Evolutionary conservation across 2,329 filamentous ascomycete genomes (phyloP).

Genomic region (Stylonectria norvegica): DNA sequence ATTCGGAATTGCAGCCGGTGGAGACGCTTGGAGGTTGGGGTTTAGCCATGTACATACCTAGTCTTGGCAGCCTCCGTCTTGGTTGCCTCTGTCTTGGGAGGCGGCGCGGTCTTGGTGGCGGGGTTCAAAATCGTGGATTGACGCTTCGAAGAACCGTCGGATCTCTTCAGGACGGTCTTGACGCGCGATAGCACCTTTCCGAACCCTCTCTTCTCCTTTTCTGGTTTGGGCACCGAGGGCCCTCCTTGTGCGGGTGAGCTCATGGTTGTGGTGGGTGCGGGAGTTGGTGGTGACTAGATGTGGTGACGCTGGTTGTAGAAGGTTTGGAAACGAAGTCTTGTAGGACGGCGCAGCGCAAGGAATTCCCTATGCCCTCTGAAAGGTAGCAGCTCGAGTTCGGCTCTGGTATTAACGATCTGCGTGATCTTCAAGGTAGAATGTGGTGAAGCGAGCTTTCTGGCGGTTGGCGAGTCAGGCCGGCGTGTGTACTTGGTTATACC

Average conservation of each 20-base stretch:
- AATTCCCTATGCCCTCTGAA: no score
- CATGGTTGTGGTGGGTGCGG: constrained; percentile 31
- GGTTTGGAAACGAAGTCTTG: no score
- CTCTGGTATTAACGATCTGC: no score
- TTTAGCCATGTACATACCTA: constrained; percentile 20
- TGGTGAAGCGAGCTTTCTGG: no score
- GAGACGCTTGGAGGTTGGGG: no score
- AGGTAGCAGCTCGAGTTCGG: no score
- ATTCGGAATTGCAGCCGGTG: neutral
- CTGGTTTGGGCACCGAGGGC: constrained; percentile 31
- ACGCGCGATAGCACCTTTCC: constrained; percentile 47
- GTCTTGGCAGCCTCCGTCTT: constrained; percentile 23
- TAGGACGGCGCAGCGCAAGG: no score
- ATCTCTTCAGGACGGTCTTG: constrained; percentile 49
- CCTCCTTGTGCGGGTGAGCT: constrained; percentile 41
- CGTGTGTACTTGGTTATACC: no score
- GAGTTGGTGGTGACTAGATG: constrained; percentile 2
- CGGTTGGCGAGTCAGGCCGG: no score
- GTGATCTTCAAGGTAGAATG: no score
- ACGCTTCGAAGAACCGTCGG: constrained; percentile 33
- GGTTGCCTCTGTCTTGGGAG: constrained; percentile 13
- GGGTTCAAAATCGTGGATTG: constrained; percentile 24
- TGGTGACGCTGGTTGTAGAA: constrained; percentile 1
- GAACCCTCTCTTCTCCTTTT: constrained; percentile 45
- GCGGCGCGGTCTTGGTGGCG: constrained; percentile 18